Base-by-base conservation (phyloP, 202 grass and related monocot genomes). In the Zoysia matrella region DNA sequence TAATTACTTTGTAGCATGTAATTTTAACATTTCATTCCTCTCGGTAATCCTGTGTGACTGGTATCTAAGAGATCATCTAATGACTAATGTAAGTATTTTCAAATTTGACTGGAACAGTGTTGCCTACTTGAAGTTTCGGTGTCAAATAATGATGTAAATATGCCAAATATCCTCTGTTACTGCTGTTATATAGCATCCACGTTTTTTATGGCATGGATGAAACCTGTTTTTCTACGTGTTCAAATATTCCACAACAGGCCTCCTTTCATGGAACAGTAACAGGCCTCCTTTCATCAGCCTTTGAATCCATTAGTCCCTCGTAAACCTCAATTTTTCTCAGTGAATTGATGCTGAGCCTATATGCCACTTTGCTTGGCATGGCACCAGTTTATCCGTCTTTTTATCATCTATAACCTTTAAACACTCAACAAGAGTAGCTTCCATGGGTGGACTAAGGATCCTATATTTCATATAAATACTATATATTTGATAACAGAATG, bases 21-120 rank as follows among this genome's bases (percentile, higher is more conserved):
- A 30, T 9, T n/a, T 47, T 40, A 50, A 9, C 8, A 62, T 88
- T 75, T 56, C 10, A 49, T 63, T 39, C 53, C 51, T 84, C 75
- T 53, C 22, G 39, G 30, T 10, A 60, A 44, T 60, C 0, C 18
- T 62, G 0, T 7, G 49, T 60, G 3, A 69, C 0, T 75, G 36
- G 10, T 70, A 47, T 67, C 76, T 46, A 62, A 2, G 16, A 42
- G 6, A 36, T n/a, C 12, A 9, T 56, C 22, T 22, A 22, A 22
- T 22, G 22, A 22, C 18, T 18, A 8, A 3, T 60, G 22, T 22
- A 22, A 22, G 22, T 22, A 58, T 68, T 60, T 3, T 73, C 6
- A 63, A 1, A 39, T 1, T 36, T 63, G 30, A 55, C 58, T 76
- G 57, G 3, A 78, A 40, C 54, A 6, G 49, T 73, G 11, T 2